Conservation (phyloP, 2,329 filamentous ascomycete genomes). For the Aspergillus fijiensis region DNA sequence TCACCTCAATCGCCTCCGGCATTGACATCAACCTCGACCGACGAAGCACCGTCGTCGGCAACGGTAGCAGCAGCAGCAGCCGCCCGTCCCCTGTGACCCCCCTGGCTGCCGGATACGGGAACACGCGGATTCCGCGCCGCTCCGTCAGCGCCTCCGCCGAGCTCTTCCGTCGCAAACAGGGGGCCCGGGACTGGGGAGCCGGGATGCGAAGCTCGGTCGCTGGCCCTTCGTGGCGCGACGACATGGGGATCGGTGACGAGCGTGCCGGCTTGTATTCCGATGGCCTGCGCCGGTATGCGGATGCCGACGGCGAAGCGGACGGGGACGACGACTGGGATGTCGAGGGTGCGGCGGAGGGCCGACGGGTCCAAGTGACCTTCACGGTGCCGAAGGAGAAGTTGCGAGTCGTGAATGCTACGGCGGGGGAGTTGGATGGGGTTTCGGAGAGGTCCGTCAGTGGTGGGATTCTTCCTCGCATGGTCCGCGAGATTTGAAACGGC, state of each 20-base stretch:
- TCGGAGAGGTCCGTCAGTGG: slow-evolving; percentile 31
- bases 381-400: slow-evolving; percentile 85
- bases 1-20: slow-evolving; percentile 25
- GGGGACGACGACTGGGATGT: slow-evolving; percentile 67
- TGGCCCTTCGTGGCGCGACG: slow-evolving; percentile 22
- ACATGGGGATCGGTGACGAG: slow-evolving; percentile 12
- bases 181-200: slow-evolving; percentile 54
- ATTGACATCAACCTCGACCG: slow-evolving; percentile 21
- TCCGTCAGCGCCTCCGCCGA: slow-evolving; percentile 50
- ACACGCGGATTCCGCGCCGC: slow-evolving; percentile 37
- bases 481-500: background rate
- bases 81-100: slow-evolving; percentile 1
- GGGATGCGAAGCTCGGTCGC: slow-evolving; percentile 28
- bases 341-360: slow-evolving; percentile 67
- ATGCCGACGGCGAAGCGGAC: slow-evolving; percentile 17
- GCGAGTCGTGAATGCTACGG: slow-evolving; percentile 79
- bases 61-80: slow-evolving; percentile 1
- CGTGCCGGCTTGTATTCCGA: background rate
- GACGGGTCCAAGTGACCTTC: slow-evolving; percentile 82
- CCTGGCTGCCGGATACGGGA: slow-evolving; percentile 7
- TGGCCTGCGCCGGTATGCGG: background rate
- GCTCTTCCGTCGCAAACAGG: slow-evolving; percentile 52
- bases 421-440: slow-evolving; percentile 34
- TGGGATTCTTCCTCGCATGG: background rate
- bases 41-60: slow-evolving; percentile 23